Base-by-base conservation (phyloP, 2,329 filamentous ascomycete species). In the Xylariaceae sp. region DNA sequence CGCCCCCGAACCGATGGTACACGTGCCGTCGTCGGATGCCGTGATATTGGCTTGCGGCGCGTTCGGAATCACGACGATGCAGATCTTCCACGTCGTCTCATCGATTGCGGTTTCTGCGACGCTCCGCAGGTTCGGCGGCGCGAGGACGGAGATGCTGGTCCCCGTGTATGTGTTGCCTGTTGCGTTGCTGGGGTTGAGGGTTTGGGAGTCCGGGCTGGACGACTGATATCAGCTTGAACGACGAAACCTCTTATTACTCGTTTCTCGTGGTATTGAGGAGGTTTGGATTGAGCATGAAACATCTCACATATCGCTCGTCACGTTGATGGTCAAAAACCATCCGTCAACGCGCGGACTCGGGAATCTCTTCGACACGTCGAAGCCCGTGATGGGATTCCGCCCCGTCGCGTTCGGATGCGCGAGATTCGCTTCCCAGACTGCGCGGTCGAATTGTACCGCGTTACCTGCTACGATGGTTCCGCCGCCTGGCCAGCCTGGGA, bases 331-430 rank as follows among this genome's bases (percentile, higher is more conserved):
- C 8, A 70, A 57, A 7, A 56, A 67, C 71, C 59, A 72, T 62
- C 60, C 85, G 77, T 13, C 87, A 72, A 58, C 76, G 73, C 17
- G 78, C 78, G 39, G 78, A 76, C 49, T 77, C 73, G 56, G 86
- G 73, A 53, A 86, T 72, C 52, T 81, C 74, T 59, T 79, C 75
- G 58, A 65, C 44, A 63, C 61, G 18, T 65, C 63, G 23, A 64
- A 67, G 1, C 66, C 69, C 10, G 59, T 58, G 6, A 70, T 56
- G 3, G 64, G 34, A 35, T 64, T 58, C 11, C 54, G 18, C 45
- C 65, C 64, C 15, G 62, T 63, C 1, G 65, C 64, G 42, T 64
- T 64, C 1, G 64, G 62, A n/a, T 56, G 17, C 68, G 79, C 71
- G 76, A 85, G 82, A 76, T 78, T 73, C 10, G 62, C 47, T 34